These are phyloP conservation scores for Elaphomyces granulatus DNA, from an alignment of 495 filamentous ascomycete species.

Conservation along the genomic window DNA sequence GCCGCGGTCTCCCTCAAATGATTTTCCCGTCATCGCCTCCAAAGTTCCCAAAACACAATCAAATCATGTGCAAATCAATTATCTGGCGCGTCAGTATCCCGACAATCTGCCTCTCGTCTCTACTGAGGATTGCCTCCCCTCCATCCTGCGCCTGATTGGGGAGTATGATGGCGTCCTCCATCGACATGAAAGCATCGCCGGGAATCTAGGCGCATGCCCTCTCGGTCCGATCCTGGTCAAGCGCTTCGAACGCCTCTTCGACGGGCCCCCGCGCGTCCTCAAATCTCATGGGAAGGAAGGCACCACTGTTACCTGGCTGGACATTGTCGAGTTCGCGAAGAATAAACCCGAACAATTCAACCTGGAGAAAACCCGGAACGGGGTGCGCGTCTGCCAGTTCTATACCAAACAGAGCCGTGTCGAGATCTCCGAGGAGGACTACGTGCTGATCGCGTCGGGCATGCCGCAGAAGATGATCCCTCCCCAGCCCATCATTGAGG, in stretches of 20 bases:
- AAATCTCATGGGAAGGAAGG: conserved; percentile 50
- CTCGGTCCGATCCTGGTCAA: conserved; percentile 70
- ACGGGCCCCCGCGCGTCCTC: conserved; percentile 58
- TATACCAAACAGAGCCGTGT: conserved; percentile 66
- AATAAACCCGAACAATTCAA: conserved; percentile 68
- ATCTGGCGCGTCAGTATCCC: conserved; percentile 50
- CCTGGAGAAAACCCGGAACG: conserved; percentile 51
- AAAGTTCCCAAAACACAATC: conserved; percentile 40
- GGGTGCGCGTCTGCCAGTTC: conserved; percentile 60
- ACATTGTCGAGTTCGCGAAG: conserved; percentile 72
- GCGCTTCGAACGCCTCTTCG: conserved; percentile 74
- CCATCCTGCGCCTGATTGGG: conserved; percentile 50
- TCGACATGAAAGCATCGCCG: conserved; percentile 71
- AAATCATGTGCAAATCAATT: conserved; percentile 67
- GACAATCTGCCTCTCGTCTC: conserved; percentile 48
- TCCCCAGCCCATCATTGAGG: conserved; percentile 67
- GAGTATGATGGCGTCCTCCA: conserved; percentile 75
- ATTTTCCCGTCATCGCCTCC: conserved; percentile 29
- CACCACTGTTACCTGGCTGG: conserved; percentile 58
- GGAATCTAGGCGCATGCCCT: conserved; percentile 71
- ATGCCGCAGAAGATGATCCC: conserved; percentile 74
- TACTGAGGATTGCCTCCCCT: conserved; percentile 43
- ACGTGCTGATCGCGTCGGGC: conserved; percentile 63
- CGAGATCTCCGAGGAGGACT: conserved; percentile 81
- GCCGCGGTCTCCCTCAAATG: conserved; percentile 43